These are phyloP conservation scores for Daldinia caldariorum DNA, from an alignment of 495 filamentous ascomycete species.

Conservation along the genomic window DNA sequence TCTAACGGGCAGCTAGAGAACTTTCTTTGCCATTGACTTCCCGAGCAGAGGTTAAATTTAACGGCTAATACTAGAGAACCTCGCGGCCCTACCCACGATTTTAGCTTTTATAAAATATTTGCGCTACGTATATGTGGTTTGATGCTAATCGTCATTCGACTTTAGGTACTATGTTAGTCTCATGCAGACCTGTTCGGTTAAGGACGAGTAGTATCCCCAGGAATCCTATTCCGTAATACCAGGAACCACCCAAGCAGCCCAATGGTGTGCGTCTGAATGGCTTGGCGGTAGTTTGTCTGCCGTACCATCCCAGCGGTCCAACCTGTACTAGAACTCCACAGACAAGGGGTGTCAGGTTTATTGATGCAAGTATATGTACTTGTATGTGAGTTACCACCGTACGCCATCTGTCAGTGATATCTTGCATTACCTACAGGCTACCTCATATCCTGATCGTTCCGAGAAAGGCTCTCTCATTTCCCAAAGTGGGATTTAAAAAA, in stretches of 20 bases:
- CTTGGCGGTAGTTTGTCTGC: slow-evolving; percentile 35
- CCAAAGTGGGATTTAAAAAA: slow-evolving; percentile 16
- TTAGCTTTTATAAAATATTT: slow-evolving; percentile 16
- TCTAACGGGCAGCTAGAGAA: slow-evolving; percentile 2
- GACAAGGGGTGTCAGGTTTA: slow-evolving; percentile 8
- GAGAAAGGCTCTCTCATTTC: slow-evolving; percentile 3
- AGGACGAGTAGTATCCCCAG: slow-evolving; percentile 28
- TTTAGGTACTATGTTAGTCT: no score
- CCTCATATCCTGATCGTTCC: slow-evolving; percentile 4
- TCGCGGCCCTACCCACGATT: neutral
- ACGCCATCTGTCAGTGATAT: neutral
- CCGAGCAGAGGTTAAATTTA: slow-evolving; percentile 12
- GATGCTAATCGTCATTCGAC: slow-evolving; percentile 35
- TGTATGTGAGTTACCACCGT: slow-evolving; percentile 5
- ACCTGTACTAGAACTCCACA: slow-evolving; percentile 1
- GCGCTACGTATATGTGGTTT: neutral
- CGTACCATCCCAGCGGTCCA: slow-evolving; percentile 39
- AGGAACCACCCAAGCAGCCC: slow-evolving; percentile 33
- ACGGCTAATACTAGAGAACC: slow-evolving; percentile 1
- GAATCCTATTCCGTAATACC: slow-evolving; percentile 38
- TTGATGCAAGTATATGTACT: slow-evolving; percentile 31
- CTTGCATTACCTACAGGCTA: no score
- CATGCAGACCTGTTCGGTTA: slow-evolving; percentile 29
- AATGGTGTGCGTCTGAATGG: slow-evolving; percentile 25
- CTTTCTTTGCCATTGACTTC: slow-evolving; percentile 12